Base-by-base conservation (phyloP, 2,329 filamentous ascomycete species). In the Chrysoporthe deuterocubensis region DNA sequence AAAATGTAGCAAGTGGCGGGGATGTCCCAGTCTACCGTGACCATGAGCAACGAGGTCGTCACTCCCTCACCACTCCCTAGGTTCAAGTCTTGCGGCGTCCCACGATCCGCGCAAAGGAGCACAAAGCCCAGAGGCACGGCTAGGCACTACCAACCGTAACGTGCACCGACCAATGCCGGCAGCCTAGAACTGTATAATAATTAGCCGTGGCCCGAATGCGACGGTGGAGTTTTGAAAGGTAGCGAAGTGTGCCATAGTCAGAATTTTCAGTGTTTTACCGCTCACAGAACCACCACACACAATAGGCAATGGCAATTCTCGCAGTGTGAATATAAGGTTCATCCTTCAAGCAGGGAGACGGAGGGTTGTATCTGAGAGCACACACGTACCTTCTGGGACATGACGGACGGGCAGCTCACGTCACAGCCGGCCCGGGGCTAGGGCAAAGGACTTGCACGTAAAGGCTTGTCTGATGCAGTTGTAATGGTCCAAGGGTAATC, bases 241-340 rank as follows among this genome's bases (percentile, higher is more conserved):
- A 16, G 14, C n/a, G 54, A 64, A 34, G 48, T 59, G 66, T 66
- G 64, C 66, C 26, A 37, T 58, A 59, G 56, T 70, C 68, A 70
- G 68, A 70, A 70, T 70, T 70, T 70, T 70, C 68, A 70, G 68
- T 70, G 68, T 70, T 61, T 64, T 60, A 52, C 56, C 58, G 66
- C 59, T 70, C 68, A 68, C 60, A 48, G 60, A 44, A 70, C 44
- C 59, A 63, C 66, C 68, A 70, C 64, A 60, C 68, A 68, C 68
- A 70, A 68, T 70, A 70, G 68, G 68, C 66, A 50, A 62, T 70
- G 68, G 59, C 46, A 40, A 18, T 68, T 43, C 66, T 70, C 68
- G 67, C 63, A 65, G 63, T 65, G 63, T 65, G 63, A 65, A 65
- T 65, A 65, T 68, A 65, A 56, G 16, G 21, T 44, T 70, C 68